Evolutionary conservation across 2,329 filamentous ascomycete species (phyloP).

Genomic region (Pleoardoris graminearum): DNA sequence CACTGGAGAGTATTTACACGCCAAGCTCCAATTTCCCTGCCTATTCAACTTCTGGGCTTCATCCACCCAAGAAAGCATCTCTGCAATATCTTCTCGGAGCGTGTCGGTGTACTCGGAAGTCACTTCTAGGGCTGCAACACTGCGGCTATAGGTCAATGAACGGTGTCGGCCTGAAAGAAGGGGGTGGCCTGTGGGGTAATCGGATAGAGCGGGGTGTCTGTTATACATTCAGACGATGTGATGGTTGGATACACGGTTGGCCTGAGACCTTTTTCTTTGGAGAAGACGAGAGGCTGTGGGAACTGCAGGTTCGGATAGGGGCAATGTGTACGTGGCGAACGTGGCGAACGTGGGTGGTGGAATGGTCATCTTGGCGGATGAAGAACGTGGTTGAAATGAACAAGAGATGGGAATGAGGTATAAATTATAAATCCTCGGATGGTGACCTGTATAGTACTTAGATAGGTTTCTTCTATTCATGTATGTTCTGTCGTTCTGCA

Average conservation of each 20-base stretch:
- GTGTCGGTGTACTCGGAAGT: not conserved
- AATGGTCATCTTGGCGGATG: too few relatives aligned
- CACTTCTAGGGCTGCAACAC: not conserved
- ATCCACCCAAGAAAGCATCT: not conserved
- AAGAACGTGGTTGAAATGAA: too few relatives aligned
- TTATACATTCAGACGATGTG: not conserved
- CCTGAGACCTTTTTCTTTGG: not conserved
- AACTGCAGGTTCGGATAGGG: too few relatives aligned
- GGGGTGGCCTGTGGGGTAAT: not conserved
- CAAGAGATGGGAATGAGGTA: too few relatives aligned
- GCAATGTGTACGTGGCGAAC: too few relatives aligned
- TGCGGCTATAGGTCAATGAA: not conserved
- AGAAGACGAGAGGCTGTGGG: too few relatives aligned
- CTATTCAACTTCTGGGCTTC: not conserved
- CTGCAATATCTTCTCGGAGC: not conserved
- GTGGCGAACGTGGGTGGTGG: too few relatives aligned
- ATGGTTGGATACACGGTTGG: not conserved
- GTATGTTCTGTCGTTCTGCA: too few relatives aligned
- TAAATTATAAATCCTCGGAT: too few relatives aligned
- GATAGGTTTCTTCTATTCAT: too few relatives aligned
- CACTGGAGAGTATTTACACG: not conserved
- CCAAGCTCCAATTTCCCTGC: not conserved
- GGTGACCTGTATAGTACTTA: too few relatives aligned
- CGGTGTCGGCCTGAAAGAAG: not conserved
- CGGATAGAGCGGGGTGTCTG: not conserved